Conservation (phyloP, 2,329 filamentous ascomycete genomes). For the Coniosporium tulheliwenetii region DNA sequence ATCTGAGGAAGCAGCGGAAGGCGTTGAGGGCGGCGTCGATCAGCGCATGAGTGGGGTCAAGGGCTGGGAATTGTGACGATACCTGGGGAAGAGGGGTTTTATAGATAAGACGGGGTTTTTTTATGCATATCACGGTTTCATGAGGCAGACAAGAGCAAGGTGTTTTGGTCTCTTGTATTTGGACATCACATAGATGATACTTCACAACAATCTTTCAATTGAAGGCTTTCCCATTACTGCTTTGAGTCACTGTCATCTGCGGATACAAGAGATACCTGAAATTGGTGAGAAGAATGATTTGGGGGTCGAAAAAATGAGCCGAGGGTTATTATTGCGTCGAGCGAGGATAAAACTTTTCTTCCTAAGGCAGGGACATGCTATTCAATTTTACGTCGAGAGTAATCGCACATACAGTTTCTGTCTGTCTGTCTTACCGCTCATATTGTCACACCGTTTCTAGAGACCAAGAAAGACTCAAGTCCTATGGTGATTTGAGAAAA, state of each 20-base stretch:
- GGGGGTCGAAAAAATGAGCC: background rate
- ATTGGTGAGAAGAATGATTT: background rate
- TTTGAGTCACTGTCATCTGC: background rate
- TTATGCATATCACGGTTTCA: background rate
- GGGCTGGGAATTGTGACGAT: background rate
- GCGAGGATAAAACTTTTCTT: background rate
- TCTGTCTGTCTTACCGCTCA: no score
- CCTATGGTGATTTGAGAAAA: no score
- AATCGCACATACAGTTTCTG: no score
- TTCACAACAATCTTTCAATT: background rate
- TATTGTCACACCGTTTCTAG: no score
- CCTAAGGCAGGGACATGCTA: background rate
- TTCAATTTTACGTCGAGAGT: no score
- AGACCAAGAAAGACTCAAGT: no score
- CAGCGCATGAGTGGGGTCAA: background rate
- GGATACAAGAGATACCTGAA: background rate
- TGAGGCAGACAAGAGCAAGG: background rate
- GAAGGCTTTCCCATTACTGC: background rate
- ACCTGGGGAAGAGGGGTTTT: background rate
- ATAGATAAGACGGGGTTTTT: background rate
- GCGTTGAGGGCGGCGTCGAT: constrained; percentile 1
- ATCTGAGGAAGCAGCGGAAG: constrained; percentile 22
- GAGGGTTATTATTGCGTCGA: background rate
- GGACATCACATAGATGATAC: background rate
- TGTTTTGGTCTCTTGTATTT: background rate